Conservation (phyloP, 352 stramenopile genomes). For the Phytopythium montanum region DNA sequence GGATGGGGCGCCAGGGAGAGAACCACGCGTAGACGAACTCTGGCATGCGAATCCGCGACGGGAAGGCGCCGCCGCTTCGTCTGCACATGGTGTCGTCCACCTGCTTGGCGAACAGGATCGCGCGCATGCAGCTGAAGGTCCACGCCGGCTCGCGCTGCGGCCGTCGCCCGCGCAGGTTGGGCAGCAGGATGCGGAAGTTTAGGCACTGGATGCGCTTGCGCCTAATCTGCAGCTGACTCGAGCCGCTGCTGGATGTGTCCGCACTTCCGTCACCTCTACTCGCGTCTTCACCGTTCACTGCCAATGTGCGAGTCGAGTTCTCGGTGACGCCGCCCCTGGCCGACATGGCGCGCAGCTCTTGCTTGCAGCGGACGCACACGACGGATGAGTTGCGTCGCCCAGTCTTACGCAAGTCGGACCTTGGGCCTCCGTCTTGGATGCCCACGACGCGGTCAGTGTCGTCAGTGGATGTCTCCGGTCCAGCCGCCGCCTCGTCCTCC, state of each 20-base stretch:
- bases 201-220: slow-evolving; percentile 78
- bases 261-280: neutral
- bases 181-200: slow-evolving; percentile 88
- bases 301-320: neutral
- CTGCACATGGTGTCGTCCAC: slow-evolving; percentile 75
- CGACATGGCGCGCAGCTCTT: slow-evolving; percentile 36
- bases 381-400: slow-evolving; percentile 7
- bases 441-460: slow-evolving; percentile 16
- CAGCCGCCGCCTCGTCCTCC: slow-evolving; percentile 28
- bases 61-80: slow-evolving; percentile 35
- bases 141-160: slow-evolving; percentile 77
- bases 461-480: slow-evolving; percentile 18
- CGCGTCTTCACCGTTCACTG: neutral
- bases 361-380: slow-evolving; percentile 64
- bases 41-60: slow-evolving; percentile 81
- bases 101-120: slow-evolving; percentile 88
- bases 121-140: slow-evolving; percentile 89
- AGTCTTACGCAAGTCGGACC: neutral
- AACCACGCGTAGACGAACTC: slow-evolving; percentile 95
- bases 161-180: slow-evolving; percentile 80
- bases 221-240: slow-evolving; percentile 15
- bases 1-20: slow-evolving; percentile 53
- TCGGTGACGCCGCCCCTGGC: slow-evolving; percentile 19
- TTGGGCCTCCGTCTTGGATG: neutral
- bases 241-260: neutral